Percentiles rank a stretch among this genome's conserved stretches.
phyloP scores from a whole-genome alignment of 768 basidiomycete species.

The Termitomyces sp. region DNA sequence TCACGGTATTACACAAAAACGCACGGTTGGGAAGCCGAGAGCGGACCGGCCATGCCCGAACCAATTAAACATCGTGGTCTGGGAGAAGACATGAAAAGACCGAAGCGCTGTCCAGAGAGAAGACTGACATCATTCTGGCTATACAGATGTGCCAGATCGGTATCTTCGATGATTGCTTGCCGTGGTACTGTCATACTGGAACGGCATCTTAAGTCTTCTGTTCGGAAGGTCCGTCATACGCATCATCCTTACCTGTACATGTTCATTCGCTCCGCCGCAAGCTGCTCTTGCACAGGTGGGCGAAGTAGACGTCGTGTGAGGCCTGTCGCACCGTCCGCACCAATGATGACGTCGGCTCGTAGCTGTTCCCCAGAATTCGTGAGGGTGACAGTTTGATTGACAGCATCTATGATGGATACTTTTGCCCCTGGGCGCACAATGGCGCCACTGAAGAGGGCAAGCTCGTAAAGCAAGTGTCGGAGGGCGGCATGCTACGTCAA shows the following conservation, averaged over 20 bases:
- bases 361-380: slow-evolving; percentile 36
- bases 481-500: slow-evolving; percentile 44
- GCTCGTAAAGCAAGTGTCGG: slow-evolving; percentile 41
- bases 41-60: slow-evolving; percentile 29
- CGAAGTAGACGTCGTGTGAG: slow-evolving; percentile 30
- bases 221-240: neutral
- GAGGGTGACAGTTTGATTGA: slow-evolving; percentile 27
- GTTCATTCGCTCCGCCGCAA: slow-evolving; percentile 20
- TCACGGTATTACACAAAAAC: slow-evolving; percentile 1
- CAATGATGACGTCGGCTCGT: slow-evolving; percentile 49
- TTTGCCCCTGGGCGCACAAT: slow-evolving; percentile 29
- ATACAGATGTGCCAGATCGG: slow-evolving; percentile 31
- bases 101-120: neutral
- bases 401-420: slow-evolving; percentile 26
- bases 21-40: slow-evolving; percentile 29
- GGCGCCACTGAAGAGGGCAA: slow-evolving; percentile 42
- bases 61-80: slow-evolving; percentile 30
- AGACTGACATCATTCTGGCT: slow-evolving; percentile 19
- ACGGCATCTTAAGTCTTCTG: neutral
- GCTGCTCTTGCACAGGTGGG: slow-evolving; percentile 25
- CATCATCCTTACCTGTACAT: slow-evolving; percentile 44
- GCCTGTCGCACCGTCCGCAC: slow-evolving; percentile 51
- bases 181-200: slow-evolving; percentile 36
- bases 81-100: neutral
- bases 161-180: slow-evolving; percentile 34